Base-by-base conservation (phyloP, 805 yeast species). In the Candida hispaniensis region DNA sequence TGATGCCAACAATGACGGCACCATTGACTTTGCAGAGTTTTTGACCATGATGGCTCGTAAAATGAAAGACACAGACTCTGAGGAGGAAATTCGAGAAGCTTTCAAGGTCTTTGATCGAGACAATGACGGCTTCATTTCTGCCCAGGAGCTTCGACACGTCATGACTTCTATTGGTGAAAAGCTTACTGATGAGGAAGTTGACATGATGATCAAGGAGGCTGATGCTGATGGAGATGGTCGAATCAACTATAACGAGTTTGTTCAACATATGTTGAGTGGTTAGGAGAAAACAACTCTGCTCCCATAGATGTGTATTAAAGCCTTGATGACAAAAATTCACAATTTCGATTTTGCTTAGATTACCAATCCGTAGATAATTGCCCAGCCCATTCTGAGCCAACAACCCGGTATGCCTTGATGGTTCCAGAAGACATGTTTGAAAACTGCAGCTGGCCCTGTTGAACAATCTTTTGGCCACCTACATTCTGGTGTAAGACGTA, bases 121-220 rank as follows among this genome's bases (percentile, higher is more conserved):
- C 58, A 96, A 95, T 41, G 95, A 91, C 58, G 98, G 98, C 46
- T 80, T 80, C 60, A 91, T 91, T 57, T 79, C 93, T 40, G 93
- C 94, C 45, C 91, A 95, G 41, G 98, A 91, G 64, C 73, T 91
- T 56, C 78, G 93, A 60, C 95, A 88, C 57, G 97, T 91, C 29
- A 75, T 91, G 60, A 91, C 97, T 30, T 82, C 96, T 6, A 91
- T 91, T 56, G 98, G 98, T 53, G 98, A 91, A 63, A 85, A 82
- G 59, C 71, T 91, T 50, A 76, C 94, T 12, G 98, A 91, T 50
- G 93, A 88, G 38, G 98, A 91, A 61, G 97, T 93, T 35, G 93
- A 83, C 52, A 94, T 85, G 60, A 91, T 91, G 96, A 73, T 91
- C 54, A 75, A 79, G 54, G 98, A 91, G 59, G 96, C 96, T 39